Evolutionary conservation across 768 basidiomycete species (phyloP), one percentile per base, ranked within the genome.

Genomic region (Porphyrellus cyaneotinctus): DNA sequence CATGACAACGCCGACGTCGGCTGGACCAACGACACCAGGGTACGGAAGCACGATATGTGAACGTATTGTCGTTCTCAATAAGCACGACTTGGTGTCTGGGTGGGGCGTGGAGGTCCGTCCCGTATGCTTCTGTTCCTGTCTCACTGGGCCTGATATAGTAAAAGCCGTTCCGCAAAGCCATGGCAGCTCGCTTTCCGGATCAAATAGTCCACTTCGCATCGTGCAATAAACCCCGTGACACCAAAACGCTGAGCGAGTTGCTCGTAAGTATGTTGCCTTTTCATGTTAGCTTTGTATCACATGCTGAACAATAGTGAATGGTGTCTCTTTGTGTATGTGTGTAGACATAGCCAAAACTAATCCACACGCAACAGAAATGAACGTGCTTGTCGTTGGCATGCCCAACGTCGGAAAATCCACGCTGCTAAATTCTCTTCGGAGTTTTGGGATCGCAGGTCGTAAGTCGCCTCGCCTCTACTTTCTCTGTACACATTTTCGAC

Each of bases 361-460:
- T 65, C 82, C 82, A 46, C 80, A 89, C 57, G 78, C 82, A 43
- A 81, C 84, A 60, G 88, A 88, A 66, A 72, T 91, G 59, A 93
- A 94, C 61, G 87, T 97, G 8, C 78, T 97, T 3, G 92, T 98
- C 22, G 86, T 97, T 53, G 97, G 97, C 22, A 98, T 99, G 95
- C 97, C 97, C 17, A 98, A 98, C 68, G 93, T 97, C 43, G 95
- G 95, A 37, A 98, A 99, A 73, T 97, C 95, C 14, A 95, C 91
- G 3, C 71, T 98, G 46, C 75, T 99, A 13, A 99, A 99, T 64
- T 83, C 92, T 1, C 77, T 99, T 24, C 82, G 95, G 38, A 85
- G 82, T 63, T 85, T 84, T 64, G 95, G 95, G 12, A 89, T 95
- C 41, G 76, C 79, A 61, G 93, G 93, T 66, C 86, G 94, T 95